phyloP scores from a whole-genome alignment of 2,329 filamentous ascomycete genomes.

The Alternaria sp. region DNA sequence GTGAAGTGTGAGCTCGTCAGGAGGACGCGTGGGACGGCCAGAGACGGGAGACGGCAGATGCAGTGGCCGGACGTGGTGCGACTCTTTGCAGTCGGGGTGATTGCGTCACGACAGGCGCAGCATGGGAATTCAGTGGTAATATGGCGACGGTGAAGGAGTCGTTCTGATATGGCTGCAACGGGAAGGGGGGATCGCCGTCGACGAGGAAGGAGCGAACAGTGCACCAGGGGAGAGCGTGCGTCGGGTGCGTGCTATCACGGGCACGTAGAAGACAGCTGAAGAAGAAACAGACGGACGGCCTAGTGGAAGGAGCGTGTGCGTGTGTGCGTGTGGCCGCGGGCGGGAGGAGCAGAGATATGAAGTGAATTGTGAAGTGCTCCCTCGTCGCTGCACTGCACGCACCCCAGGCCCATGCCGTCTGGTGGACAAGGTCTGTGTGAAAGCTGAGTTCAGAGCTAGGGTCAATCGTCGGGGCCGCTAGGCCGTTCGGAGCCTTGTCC shows the following conservation, averaged over 20 bases:
- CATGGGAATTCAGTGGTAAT: neutral
- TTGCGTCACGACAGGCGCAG: constrained; percentile 10
- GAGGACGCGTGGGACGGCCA: constrained; percentile 17
- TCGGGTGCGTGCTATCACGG: constrained; percentile 1
- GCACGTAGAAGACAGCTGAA: neutral
- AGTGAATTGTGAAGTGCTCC: constrained; percentile 19
- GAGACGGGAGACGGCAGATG: constrained; percentile 24
- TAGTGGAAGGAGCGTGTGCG: constrained; percentile 2
- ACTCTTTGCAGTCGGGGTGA: neutral
- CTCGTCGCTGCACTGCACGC: constrained; percentile 12
- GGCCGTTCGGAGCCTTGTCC: constrained; percentile 17
- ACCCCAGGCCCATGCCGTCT: constrained; percentile 1
- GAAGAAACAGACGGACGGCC: constrained; percentile 17
- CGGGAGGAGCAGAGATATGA: constrained; percentile 19
- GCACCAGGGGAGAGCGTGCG: constrained; percentile 6
- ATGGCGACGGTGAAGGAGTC: neutral
- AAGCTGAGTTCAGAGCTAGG: constrained; percentile 23
- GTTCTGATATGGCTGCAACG: constrained; percentile 8
- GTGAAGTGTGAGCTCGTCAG: constrained; percentile 8
- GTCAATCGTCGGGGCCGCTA: constrained; percentile 21
- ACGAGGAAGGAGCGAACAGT: constrained; percentile 9
- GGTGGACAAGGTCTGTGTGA: constrained; percentile 31
- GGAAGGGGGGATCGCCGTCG: constrained; percentile 25
- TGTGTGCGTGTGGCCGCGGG: neutral
- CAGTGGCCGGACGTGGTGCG: constrained; percentile 13